phyloP scores from a whole-genome alignment of 2,329 filamentous ascomycete species.

The Fusarium stilboides region DNA sequence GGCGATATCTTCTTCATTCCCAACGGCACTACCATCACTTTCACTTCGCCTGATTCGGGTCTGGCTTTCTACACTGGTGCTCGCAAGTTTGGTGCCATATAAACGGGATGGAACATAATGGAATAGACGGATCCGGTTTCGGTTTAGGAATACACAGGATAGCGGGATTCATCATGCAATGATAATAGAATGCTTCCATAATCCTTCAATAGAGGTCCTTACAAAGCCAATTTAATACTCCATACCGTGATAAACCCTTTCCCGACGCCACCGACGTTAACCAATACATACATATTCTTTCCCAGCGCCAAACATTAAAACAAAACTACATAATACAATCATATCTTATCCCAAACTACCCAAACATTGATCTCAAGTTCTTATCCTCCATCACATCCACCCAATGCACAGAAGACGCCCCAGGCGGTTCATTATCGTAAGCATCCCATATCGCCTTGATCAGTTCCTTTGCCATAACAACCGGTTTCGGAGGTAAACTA shows the following conservation, averaged over 20 bases:
- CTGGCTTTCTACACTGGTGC: slow-evolving; percentile 71
- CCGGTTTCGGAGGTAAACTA: slow-evolving; percentile 59
- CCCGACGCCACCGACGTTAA: not conserved
- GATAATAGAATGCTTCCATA: slow-evolving; percentile 22
- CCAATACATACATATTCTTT: too few species aligned
- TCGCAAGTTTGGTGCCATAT: slow-evolving; percentile 54
- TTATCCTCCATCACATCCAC: slow-evolving; percentile 60
- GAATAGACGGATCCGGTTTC: slow-evolving; percentile 11
- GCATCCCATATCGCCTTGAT: slow-evolving; percentile 60
- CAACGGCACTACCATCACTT: slow-evolving; percentile 76
- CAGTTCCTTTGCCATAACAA: slow-evolving; percentile 59
- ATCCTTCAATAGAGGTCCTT: not conserved
- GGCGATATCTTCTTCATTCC: slow-evolving; percentile 81
- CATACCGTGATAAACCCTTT: not conserved
- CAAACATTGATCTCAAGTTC: slow-evolving; percentile 54
- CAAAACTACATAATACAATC: not conserved
- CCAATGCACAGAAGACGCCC: slow-evolving; percentile 57
- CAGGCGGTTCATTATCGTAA: slow-evolving; percentile 57
- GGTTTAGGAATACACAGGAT: not conserved
- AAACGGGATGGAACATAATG: not conserved
- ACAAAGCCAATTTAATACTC: slow-evolving; percentile 5
- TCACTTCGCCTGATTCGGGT: slow-evolving; percentile 72
- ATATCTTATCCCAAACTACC: slow-evolving; percentile 33
- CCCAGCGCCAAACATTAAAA: not conserved
- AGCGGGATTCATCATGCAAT: slow-evolving; percentile 34